A percentile compares a stretch with the other conserved stretches of the same genome.
phyloP scores from a whole-genome alignment of 2,329 filamentous ascomycete genomes.

The Monosporascus sp. region DNA sequence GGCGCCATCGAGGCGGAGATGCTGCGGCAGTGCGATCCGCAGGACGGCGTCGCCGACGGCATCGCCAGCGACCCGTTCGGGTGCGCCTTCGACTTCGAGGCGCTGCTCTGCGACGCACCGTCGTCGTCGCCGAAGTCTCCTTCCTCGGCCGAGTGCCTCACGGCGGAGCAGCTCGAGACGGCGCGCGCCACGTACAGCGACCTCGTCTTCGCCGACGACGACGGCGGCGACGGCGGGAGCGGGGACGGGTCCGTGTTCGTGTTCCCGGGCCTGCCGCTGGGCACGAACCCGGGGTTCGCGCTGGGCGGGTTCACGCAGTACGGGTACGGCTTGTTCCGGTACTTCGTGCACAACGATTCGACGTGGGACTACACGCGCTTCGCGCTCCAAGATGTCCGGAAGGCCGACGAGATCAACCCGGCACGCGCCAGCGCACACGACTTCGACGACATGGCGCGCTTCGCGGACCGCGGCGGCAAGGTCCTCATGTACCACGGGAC shows the following conservation, averaged over 20 bases:
- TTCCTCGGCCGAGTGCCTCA: conserved; percentile 33
- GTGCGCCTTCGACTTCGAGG: conserved; percentile 31
- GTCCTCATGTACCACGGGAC: conserved; percentile 40
- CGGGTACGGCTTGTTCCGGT: conserved; percentile 36
- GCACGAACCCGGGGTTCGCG: conserved; percentile 5
- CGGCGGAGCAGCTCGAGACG: conserved; percentile 35
- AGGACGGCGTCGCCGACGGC: conserved; percentile 34
- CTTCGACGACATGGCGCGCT: conserved; percentile 29
- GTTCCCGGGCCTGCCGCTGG: conserved; percentile 8
- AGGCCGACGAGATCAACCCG: not conserved
- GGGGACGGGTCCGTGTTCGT: conserved; percentile 1
- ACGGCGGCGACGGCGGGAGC: not conserved
- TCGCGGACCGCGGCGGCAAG: conserved; percentile 34
- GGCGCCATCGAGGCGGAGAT: conserved; percentile 29
- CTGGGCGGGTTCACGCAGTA: conserved; percentile 5
- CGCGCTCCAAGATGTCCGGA: conserved; percentile 30
- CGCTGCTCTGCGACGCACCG: conserved; percentile 23
- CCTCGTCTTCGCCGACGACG: not conserved
- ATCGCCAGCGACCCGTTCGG: conserved; percentile 33
- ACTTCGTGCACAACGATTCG: conserved; percentile 40
- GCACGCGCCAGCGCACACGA: not conserved
- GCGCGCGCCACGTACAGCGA: conserved; percentile 31
- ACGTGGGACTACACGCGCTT: conserved; percentile 32
- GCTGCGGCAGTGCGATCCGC: conserved; percentile 33
- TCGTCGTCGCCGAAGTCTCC: no score